These are phyloP conservation scores for Calonectria hawksworthii DNA, from an alignment of 2,329 filamentous ascomycete genomes.

Conservation along the genomic window DNA sequence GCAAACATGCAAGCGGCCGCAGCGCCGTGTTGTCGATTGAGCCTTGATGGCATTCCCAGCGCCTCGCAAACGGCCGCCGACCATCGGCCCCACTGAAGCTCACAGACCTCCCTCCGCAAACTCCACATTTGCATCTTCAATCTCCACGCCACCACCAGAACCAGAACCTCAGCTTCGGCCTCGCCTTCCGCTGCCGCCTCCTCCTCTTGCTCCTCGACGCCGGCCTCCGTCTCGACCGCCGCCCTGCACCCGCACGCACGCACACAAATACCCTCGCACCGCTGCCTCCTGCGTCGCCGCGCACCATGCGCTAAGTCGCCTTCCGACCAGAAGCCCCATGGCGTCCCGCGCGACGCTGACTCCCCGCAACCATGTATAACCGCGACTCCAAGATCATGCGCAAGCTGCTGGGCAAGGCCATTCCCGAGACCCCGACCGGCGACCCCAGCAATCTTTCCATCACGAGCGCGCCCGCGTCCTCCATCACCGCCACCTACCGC, in stretches of 20 bases:
- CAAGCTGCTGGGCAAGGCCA: constrained; percentile 70
- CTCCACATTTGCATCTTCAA: background rate
- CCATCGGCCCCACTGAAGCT: constrained; percentile 13
- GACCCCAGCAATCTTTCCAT: constrained; percentile 55
- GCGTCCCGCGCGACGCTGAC: constrained; percentile 48
- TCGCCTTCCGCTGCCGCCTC: background rate
- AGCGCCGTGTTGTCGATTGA: background rate
- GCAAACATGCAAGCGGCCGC: background rate
- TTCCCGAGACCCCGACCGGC: constrained; percentile 61
- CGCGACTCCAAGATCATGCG: constrained; percentile 71
- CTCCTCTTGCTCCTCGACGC: background rate
- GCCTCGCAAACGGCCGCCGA: background rate
- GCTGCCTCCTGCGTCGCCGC: background rate
- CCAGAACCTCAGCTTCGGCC: background rate
- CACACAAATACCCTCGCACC: background rate
- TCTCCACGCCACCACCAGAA: background rate
- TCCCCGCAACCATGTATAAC: constrained; percentile 61
- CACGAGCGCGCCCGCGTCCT: constrained; percentile 60
- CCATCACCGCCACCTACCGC: constrained; percentile 58
- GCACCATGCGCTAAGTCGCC: constrained; percentile 34
- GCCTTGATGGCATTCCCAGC: background rate
- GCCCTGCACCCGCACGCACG: background rate
- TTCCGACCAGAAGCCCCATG: constrained; percentile 46
- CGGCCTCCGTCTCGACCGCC: background rate
- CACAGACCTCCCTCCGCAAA: constrained; percentile 9